Evolutionary conservation across 371 early-diverging fungal genomes (phyloP), one percentile per base, ranked within the genome.

Genomic region (Rhizopus microsporus): DNA sequence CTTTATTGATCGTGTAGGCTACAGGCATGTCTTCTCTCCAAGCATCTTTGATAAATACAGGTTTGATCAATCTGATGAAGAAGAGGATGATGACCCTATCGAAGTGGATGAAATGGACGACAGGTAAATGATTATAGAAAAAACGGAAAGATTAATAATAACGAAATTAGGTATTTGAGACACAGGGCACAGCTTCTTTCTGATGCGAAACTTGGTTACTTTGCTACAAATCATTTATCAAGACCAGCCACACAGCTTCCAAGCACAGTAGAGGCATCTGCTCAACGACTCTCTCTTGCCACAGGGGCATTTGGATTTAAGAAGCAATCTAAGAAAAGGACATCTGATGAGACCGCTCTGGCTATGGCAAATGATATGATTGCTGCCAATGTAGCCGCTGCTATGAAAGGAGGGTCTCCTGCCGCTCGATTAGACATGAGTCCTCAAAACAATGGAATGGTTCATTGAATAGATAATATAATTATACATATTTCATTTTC

Each of bases 191-290:
- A 75, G 29, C 65, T 82, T 7, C 52, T 84, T 12, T 73, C 81
- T 17, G 85, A 84, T 54, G 68, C 60, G 12, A 82, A 84, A 57
- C 76, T 82, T 33, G 73, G 82, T 13, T 78, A 69, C 37, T 68
- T 84, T 16, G 62, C 71, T 43, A 72, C 75, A 7, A 61, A 71
- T 35, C 78, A 75, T 6, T 73, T 67, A 23, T 23, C 23, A 23
- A 23, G 23, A 23, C 23, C 23, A 23, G 23, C 23, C 23, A 23
- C 23, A 2, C 23, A 23, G 23, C 23, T 23, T 23, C 23, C 23
- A 23, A 23, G 2, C 23, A 23, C 23, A 23, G 23, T 23, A 23
- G 23, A 23, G 23, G 23, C 23, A 23, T 61, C 56, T 3, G 56
- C 60, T 45, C 63, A 55, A 52, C 52, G 53, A 31, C 48, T 53